Evolutionary conservation across 1,139 yeast genomes (phyloP).

Genomic region (Hansenula lynferdii): DNA sequence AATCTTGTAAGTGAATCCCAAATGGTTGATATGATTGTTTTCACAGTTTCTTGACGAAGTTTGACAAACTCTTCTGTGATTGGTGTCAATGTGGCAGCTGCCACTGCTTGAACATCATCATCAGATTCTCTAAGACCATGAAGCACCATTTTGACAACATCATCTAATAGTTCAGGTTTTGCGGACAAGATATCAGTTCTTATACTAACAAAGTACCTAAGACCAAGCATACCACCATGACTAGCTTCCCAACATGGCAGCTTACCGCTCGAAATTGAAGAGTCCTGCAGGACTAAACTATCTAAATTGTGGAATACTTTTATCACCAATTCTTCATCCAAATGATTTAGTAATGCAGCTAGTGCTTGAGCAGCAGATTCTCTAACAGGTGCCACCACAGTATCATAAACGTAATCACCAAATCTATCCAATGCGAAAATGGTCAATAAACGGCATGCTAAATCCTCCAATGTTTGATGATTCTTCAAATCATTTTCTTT

Average conservation of each 20-base stretch:
- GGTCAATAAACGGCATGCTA: slow-evolving; percentile 81
- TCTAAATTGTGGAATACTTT: slow-evolving; percentile 64
- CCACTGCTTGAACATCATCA: slow-evolving; percentile 96
- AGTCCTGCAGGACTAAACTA: slow-evolving; percentile 68
- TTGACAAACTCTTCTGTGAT: slow-evolving; percentile 80
- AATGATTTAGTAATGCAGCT: slow-evolving; percentile 79
- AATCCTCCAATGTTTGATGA: slow-evolving; percentile 72
- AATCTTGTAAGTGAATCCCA: slow-evolving; percentile 87
- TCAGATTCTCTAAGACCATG: slow-evolving; percentile 82
- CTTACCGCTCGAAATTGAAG: slow-evolving; percentile 10
- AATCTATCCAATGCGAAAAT: slow-evolving; percentile 90
- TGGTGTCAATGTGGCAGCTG: slow-evolving; percentile 90
- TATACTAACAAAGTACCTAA: slow-evolving; percentile 88
- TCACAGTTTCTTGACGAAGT: slow-evolving; percentile 55
- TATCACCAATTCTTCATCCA: slow-evolving; percentile 51
- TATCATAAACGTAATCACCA: slow-evolving; percentile 96
- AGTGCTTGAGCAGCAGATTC: slow-evolving; percentile 95
- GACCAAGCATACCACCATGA: slow-evolving; percentile 96
- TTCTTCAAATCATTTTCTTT: slow-evolving; percentile 66
- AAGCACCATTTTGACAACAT: slow-evolving; percentile 78
- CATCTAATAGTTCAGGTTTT: slow-evolving; percentile 56
- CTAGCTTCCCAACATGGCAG: slow-evolving; percentile 88
- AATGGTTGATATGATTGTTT: slow-evolving; percentile 64
- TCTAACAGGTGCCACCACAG: slow-evolving; percentile 97
- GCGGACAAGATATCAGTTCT: slow-evolving; percentile 70